These are phyloP conservation scores for Antrodiella citrinella DNA, from an alignment of 768 basidiomycete species.

Conservation along the genomic window DNA sequence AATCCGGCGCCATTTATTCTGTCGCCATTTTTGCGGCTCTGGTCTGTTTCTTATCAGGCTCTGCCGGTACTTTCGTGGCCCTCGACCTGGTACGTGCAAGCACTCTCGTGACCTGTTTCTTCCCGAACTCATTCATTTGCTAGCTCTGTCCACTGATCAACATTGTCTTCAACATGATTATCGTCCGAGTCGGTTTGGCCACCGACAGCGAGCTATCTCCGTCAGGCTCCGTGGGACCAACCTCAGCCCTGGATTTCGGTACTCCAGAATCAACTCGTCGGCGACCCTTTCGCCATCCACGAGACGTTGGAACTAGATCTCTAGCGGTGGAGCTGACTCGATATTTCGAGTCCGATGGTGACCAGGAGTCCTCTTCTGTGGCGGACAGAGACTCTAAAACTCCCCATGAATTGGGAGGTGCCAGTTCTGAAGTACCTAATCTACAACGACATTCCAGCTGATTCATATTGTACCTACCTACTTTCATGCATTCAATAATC, in stretches of 20 bases:
- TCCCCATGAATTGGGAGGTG: not conserved
- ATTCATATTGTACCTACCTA: no score
- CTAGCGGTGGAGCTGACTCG: conserved; percentile 17
- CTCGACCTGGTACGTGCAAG: conserved; percentile 30
- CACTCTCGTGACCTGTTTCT: no score
- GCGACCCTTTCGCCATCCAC: not conserved
- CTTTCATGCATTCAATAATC: no score
- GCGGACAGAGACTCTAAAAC: not conserved
- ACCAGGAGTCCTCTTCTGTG: not conserved
- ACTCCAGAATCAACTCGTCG: not conserved
- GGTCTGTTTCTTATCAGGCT: conserved; percentile 19
- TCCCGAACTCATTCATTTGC: not conserved
- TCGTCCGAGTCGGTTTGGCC: conserved; percentile 27
- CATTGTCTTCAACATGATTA: conserved; percentile 36
- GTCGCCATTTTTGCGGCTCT: conserved; percentile 26
- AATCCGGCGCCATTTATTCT: conserved; percentile 31
- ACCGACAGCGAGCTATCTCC: conserved; percentile 3
- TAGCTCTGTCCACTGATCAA: conserved; percentile 31
- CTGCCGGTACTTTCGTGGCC: conserved; percentile 26
- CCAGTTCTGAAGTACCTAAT: no score
- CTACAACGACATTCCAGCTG: no score
- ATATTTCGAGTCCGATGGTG: conserved; percentile 13
- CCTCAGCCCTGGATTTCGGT: not conserved
- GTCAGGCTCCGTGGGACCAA: not conserved
- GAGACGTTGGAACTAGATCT: conserved; percentile 6